Conservation (phyloP, 2,329 filamentous ascomycete genomes). For the Aspergillus novofumigatus region DNA sequence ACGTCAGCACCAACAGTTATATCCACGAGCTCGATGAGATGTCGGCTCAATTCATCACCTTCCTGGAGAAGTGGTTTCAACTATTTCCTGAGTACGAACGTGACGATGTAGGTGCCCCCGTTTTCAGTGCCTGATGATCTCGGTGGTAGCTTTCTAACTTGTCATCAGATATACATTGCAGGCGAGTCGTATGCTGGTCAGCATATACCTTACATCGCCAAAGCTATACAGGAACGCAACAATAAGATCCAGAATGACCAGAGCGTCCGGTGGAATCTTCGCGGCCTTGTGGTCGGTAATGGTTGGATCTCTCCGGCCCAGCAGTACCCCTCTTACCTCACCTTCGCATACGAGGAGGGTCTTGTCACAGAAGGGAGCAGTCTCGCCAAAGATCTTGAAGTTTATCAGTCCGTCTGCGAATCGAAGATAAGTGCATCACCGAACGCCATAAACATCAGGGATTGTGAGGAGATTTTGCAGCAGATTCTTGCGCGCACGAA, state of each 20-base stretch:
- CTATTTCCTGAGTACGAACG: slow-evolving; percentile 87
- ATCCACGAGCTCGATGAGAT: slow-evolving; percentile 81
- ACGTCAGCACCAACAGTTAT: slow-evolving; percentile 84
- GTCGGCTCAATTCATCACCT: slow-evolving; percentile 80
- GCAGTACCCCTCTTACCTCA: slow-evolving; percentile 84
- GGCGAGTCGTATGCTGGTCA: slow-evolving; percentile 97
- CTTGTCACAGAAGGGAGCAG: slow-evolving; percentile 66
- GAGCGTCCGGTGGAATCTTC: slow-evolving; percentile 66
- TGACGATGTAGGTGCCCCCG: slow-evolving; percentile 72
- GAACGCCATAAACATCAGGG: slow-evolving; percentile 61
- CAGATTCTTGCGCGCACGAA: slow-evolving; percentile 65
- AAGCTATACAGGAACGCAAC: slow-evolving; percentile 84
- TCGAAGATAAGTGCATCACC: slow-evolving; percentile 54
- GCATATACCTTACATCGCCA: slow-evolving; percentile 95
- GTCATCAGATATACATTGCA: slow-evolving; percentile 74
- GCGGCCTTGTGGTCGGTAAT: slow-evolving; percentile 89
- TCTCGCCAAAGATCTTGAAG: slow-evolving; percentile 61
- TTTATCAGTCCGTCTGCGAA: slow-evolving; percentile 65
- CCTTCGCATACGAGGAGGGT: slow-evolving; percentile 72
- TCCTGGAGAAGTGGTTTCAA: slow-evolving; percentile 86
- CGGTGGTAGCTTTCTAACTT: slow-evolving; percentile 6
- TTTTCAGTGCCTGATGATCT: background rate
- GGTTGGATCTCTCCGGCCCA: slow-evolving; percentile 91
- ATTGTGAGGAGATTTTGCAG: slow-evolving; percentile 75
- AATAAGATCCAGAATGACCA: slow-evolving; percentile 46